Evolutionary conservation across 441 rosid genomes (phyloP), one percentile per base, ranked within the genome.

Genomic region (Flueggea neowawraea): DNA sequence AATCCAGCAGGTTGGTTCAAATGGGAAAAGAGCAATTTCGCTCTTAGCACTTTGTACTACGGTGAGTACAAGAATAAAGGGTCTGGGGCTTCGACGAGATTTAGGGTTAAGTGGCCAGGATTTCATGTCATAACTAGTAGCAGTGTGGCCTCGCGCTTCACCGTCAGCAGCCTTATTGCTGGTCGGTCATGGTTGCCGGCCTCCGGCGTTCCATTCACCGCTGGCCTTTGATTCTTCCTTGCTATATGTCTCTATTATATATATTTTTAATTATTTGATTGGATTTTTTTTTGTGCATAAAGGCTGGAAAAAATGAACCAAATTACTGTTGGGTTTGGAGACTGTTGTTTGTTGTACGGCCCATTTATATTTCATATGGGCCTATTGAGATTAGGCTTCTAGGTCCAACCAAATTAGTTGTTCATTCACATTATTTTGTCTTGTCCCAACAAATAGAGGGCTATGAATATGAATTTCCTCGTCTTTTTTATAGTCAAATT

Each of bases 1-100:
- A 74, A 77, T 59, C 90, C 94, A 0, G 69, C 72, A 4, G 94
- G 97, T 5, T 91, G 97, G 97, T 65, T 81, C 8, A 61, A 62
- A 3, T 88, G 96, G 94, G 63, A 64, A 22, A 73, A 76, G n/a
- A 75, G 77, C 3, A 62, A 69, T 43, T 87, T 83, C 77, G 95
- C 87, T 53, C 79, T 84, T 3, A 63, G 80, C 60, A 87, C 85
- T 0, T 52, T 87, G 78, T 87, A 69, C 54, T 87, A 79, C 50
- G 90, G 85, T 2, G 90, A 87, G 67, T 87, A 75, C 44, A 71
- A 63, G 51, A 87, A 87, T 56, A 16, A 8, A 12, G 93, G 93
- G 56, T 85, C 84, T 7, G 79, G 81, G 4, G 65, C 88, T 45
- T 84, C 84, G 0, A 79, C 81, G 0, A 67, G 31, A 32, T 16